Evolutionary conservation across 352 stramenopile genomes (phyloP).

Genomic region (Phytophthora melonis): DNA sequence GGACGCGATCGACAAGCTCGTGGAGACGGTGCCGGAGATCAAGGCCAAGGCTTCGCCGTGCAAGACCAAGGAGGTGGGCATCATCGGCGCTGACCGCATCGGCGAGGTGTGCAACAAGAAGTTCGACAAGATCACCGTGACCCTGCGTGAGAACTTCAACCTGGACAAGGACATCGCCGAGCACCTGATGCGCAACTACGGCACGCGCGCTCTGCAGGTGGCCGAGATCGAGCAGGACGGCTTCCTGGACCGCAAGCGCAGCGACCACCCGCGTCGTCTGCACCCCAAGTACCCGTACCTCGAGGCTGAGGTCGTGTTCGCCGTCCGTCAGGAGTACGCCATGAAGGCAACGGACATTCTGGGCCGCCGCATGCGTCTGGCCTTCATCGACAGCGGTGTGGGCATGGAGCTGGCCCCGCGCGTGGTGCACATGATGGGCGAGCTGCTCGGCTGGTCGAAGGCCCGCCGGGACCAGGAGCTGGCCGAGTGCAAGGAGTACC

Average conservation of each 20-base stretch:
- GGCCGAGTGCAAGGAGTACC: conserved; percentile 78
- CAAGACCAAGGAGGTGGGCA: conserved; percentile 84
- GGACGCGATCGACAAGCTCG: conserved; percentile 93
- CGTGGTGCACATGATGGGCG: conserved; percentile 94
- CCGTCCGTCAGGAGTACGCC: conserved; percentile 95
- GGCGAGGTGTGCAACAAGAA: conserved; percentile 96
- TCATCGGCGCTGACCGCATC: conserved; percentile 91
- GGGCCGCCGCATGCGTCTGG: conserved; percentile 92
- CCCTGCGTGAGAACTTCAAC: conserved; percentile 93
- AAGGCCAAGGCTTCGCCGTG: conserved; percentile 73
- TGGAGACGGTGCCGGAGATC: conserved; percentile 84
- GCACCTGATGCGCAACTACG: conserved; percentile 97
- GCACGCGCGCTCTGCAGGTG: conserved; percentile 95
- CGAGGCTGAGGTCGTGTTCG: conserved; percentile 95
- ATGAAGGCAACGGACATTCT: conserved; percentile 93
- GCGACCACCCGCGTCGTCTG: conserved; percentile 89
- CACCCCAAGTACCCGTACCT: conserved; percentile 96
- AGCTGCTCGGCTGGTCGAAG: conserved; percentile 90
- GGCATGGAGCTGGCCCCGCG: conserved; percentile 79
- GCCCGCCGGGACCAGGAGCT: conserved; percentile 77
- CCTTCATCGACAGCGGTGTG: conserved; percentile 93
- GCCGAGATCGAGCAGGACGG: conserved; percentile 91
- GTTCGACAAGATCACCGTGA: conserved; percentile 96
- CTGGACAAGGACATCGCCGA: conserved; percentile 95
- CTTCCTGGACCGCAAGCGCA: conserved; percentile 86